Evolutionary conservation across 257 asterid species (phyloP), one percentile per base, ranked within the genome.

Genomic region (Nicotiana otophora): DNA sequence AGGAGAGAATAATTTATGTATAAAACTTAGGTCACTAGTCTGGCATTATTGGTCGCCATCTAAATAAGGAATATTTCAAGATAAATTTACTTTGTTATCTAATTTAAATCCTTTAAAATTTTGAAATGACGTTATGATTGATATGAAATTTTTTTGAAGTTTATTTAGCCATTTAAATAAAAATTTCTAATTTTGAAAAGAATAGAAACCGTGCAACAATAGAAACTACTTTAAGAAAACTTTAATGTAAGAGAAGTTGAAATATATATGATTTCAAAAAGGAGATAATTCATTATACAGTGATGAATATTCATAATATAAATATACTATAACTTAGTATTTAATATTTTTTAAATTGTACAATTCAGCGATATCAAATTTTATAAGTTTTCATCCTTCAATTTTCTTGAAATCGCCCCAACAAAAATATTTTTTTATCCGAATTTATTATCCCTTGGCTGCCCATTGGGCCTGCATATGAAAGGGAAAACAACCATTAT

Each of bases 11-110:
- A 72, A 12, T 20, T 42, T 70, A 4, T 3, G 60, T 42, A 15
- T 23, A 72, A 70, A 42, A 30, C 58, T 42, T 42, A 42, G 78
- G 60, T 72, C 78, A 72, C 78, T 72, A 12, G 60, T 72, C 78
- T 72, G 4, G 0, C 10, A 42, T 70, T 70, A 70, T 70, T 72
- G 78, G 60, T 72, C 78, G 42, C 78, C 60, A 23, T 72, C 36
- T 72, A 46, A 70, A 72, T 3, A 57, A 42, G 60, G 78, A 72
- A 42, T 42, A 42, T 42, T 46, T 72, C 78, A 11, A 72, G 60
- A 72, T 5, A 12, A 19, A 20, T 42, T 42, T 42, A 72, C 15
- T 5, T 7, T 1, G 12, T 70, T 20, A 9, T 42, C 78, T 39
- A 20, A 12, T 70, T 42, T n/a, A 42, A 11, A 42, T 70, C 1